Conservation (phyloP, 108 stramenopile genomes). For the Nitzschia inconspicua region DNA sequence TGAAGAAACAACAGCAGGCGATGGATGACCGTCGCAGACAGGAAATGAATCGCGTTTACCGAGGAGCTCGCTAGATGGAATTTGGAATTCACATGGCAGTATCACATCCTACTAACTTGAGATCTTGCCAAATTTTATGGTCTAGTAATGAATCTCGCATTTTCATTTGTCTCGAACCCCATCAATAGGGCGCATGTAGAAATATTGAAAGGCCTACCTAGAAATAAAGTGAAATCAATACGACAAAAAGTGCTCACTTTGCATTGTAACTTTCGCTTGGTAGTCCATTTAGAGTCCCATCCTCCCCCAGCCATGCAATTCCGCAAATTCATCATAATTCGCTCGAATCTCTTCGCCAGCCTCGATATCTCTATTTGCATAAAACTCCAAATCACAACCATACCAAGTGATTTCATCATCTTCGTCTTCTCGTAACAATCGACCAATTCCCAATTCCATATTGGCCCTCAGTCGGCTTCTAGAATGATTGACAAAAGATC, state of each 20-base stretch:
- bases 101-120: too few relatives aligned
- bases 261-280: not conserved
- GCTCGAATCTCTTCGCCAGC: constrained; percentile 5
- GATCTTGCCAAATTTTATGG: too few relatives aligned
- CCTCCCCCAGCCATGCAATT: not conserved
- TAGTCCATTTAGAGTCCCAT: not conserved
- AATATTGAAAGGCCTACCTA: too few relatives aligned
- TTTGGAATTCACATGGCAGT: too few relatives aligned
- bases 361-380: constrained; percentile 10
- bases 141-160: too few relatives aligned
- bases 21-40: constrained; percentile 91
- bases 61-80: constrained; percentile 19
- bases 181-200: too few relatives aligned
- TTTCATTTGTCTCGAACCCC: too few relatives aligned
- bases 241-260: too few relatives aligned
- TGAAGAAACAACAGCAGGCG: constrained; percentile 87
- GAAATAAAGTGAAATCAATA: too few relatives aligned
- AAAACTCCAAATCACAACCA: constrained; percentile 9
- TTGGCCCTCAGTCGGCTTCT: not conserved
- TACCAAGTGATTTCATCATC: not conserved
- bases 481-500: constrained; percentile 4
- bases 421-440: not conserved
- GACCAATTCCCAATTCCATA: not conserved
- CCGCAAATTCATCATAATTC: constrained; percentile 11
- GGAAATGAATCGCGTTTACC: constrained; percentile 76